Evolutionary conservation across 257 asterid species (phyloP), one percentile per base, ranked within the genome.

Genomic region (Solanum pennellii): DNA sequence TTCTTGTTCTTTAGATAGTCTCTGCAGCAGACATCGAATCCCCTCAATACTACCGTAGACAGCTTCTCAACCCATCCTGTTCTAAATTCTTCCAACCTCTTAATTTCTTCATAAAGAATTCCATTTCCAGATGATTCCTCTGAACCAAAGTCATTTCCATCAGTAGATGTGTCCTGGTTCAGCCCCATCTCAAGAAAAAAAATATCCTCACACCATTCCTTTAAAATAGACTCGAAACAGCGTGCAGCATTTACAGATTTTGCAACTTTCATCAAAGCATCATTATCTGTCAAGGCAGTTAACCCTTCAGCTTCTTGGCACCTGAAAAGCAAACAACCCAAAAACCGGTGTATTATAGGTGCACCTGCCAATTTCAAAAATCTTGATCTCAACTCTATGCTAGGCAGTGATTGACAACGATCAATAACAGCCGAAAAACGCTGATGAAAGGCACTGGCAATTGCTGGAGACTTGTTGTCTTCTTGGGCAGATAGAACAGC

Each of bases 251-350:
- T 97, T 45, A 97, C 88, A 45, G 98, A 95, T 84, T 91, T 91
- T 3, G 96, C 94, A 85, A 97, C 99, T 93, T 97, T 97, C 83
- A 90, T 90, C 85, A 97, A 89, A 87, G 95, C 96, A 73, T 87
- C 88, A 87, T 97, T 92, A 85, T 94, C 98, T 5, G 99, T 94
- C 75, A 97, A 89, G 9, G 99, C 99, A 31, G 99, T 97, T 88
- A 97, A 90, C 39, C 98, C 99, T 89, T 97, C 99, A 37, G 99
- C 99, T 91, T 96, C 99, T 88, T 93, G 99, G 92, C 99, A 95
- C 92, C 98, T 91, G 86, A 89, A 94, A 23, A 91, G 91, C 90
- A 93, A 79, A 89, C 92, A 87, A 89, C 93, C 96, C 87, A 93
- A 85, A 66, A 91, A 93, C 82, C 89, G 95, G 85, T 86, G 87